phyloP scores from a whole-genome alignment of 352 stramenopile species.

The Lagenidium giganteum region DNA sequence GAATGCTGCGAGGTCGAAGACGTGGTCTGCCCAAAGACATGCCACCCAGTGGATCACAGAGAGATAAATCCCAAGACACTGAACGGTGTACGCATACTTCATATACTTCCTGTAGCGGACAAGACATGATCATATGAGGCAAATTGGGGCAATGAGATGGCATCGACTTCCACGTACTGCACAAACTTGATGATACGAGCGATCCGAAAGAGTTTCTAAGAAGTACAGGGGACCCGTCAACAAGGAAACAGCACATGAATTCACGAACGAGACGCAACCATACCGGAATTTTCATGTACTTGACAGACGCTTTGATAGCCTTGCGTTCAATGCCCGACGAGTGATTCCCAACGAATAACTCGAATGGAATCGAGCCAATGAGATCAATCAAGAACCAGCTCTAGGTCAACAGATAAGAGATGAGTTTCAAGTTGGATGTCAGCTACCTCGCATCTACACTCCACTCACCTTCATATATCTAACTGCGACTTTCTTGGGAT shows the following conservation, averaged over 20 bases:
- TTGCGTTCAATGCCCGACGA: slow-evolving; percentile 40
- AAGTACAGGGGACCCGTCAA: slow-evolving; percentile 1
- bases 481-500: slow-evolving; percentile 37
- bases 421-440: no score
- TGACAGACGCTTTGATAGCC: slow-evolving; percentile 55
- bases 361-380: slow-evolving; percentile 47
- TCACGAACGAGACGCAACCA: background rate
- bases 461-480: slow-evolving; percentile 36
- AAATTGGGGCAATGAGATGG: background rate
- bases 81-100: slow-evolving; percentile 50
- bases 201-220: slow-evolving; percentile 61
- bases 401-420: slow-evolving; percentile 11
- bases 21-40: slow-evolving; percentile 37
- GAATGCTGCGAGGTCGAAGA: slow-evolving; percentile 21
- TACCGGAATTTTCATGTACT: slow-evolving; percentile 61
- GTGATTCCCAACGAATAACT: slow-evolving; percentile 29
- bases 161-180: slow-evolving; percentile 21
- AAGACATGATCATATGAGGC: background rate
- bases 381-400: slow-evolving; percentile 51
- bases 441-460: no score
- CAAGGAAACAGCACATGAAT: background rate
- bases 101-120: slow-evolving; percentile 42
- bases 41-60: slow-evolving; percentile 60
- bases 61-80: slow-evolving; percentile 48
- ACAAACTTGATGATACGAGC: slow-evolving; percentile 60